Evolutionary conservation across 75 land plant genomes (phyloP).

Genomic region (Azolla pinnata): DNA sequence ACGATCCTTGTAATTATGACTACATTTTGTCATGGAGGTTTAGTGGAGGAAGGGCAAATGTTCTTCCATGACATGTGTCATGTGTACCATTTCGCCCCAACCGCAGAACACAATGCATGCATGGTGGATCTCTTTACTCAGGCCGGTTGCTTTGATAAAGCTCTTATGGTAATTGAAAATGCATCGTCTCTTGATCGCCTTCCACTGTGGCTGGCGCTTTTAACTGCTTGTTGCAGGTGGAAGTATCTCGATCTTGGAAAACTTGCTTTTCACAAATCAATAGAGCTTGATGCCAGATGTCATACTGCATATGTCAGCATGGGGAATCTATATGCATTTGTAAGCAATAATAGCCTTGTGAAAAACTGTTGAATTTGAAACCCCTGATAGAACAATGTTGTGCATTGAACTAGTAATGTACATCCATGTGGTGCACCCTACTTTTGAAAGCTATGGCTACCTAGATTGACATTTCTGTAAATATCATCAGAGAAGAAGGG

Average conservation of each 20-base stretch:
- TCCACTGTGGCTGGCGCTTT: constrained; percentile 3
- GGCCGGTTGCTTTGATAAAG: constrained; percentile 9
- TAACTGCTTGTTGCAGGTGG: constrained; percentile 7
- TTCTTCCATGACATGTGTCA: constrained; percentile 4
- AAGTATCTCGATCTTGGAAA: constrained; percentile 4
- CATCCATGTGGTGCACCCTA: no score
- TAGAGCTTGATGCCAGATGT: constrained; percentile 5
- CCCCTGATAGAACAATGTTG: no score
- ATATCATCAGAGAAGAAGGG: no score
- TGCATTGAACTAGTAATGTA: no score
- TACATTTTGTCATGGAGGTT: constrained; percentile 11
- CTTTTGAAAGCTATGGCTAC: no score
- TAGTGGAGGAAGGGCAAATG: not conserved
- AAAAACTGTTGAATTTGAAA: no score
- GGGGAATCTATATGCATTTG: constrained; percentile 13
- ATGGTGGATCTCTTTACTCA: constrained; percentile 17
- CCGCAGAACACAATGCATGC: constrained; percentile 7
- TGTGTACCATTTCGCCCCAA: constrained; percentile 4
- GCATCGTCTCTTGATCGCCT: constrained; percentile 3
- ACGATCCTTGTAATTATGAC: constrained; percentile 8
- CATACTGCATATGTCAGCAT: constrained; percentile 9
- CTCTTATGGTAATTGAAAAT: not conserved
- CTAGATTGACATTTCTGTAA: no score
- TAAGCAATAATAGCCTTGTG: no score
- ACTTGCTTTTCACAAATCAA: not conserved